Evolutionary conservation across 1,284 basidiomycete genomes (phyloP).

Genomic region (Psilocybe mexicana): DNA sequence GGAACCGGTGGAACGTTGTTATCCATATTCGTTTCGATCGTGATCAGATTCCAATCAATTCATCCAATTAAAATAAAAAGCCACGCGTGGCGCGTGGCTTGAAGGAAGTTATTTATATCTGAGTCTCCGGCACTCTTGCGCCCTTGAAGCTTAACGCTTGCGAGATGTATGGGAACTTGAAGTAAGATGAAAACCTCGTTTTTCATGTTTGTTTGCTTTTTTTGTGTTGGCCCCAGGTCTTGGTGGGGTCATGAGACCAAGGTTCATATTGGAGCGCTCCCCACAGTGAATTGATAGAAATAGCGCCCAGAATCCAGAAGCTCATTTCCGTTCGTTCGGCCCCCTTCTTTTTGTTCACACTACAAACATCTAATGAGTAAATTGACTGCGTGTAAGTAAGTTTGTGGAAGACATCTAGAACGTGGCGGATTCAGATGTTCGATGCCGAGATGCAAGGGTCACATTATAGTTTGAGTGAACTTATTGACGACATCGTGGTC

Average conservation of each 20-base stretch:
- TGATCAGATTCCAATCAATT: not conserved
- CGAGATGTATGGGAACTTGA: not conserved
- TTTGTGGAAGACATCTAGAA: no score
- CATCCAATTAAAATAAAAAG: not conserved
- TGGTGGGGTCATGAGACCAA: not conserved
- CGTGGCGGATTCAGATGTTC: no score
- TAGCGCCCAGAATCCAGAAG: not conserved
- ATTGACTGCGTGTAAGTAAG: no score
- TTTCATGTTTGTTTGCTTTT: not conserved
- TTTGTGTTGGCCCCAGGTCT: not conserved
- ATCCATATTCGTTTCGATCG: not conserved
- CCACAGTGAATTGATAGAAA: not conserved
- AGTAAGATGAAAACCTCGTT: not conserved
- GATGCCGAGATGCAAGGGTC: no score
- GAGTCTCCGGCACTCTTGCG: not conserved
- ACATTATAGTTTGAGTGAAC: no score
- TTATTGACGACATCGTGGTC: no score
- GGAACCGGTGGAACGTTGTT: conserved; percentile 1
- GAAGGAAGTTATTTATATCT: conserved; percentile 6
- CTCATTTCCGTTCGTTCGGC: no score
- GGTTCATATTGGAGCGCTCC: not conserved
- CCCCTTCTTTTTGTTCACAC: no score
- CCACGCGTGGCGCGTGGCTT: conserved; percentile 3
- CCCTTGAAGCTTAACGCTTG: not conserved
- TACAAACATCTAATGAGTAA: no score